phyloP scores from a whole-genome alignment of 2,329 filamentous ascomycete genomes.

The Scedosporium dehoogii region DNA sequence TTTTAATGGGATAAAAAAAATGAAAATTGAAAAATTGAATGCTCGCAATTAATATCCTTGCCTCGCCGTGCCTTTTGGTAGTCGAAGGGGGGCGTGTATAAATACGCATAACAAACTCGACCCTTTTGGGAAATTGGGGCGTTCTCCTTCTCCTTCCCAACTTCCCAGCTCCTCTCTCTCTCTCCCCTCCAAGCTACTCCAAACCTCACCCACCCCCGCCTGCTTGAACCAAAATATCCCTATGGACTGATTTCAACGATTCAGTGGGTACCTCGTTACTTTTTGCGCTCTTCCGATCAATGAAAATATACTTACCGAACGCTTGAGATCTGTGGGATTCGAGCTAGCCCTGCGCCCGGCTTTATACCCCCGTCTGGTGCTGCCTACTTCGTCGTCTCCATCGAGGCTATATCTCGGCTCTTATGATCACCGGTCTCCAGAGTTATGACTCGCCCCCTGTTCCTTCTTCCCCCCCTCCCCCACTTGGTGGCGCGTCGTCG shows the following conservation, averaged over 20 bases:
- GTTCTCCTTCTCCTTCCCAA: slow-evolving; percentile 23
- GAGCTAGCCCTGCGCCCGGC: neutral
- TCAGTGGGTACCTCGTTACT: neutral
- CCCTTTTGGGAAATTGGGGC: slow-evolving; percentile 35
- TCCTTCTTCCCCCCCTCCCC: neutral
- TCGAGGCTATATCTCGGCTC: slow-evolving; percentile 25
- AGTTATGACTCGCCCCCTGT: neutral
- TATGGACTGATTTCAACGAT: neutral
- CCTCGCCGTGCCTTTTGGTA: neutral
- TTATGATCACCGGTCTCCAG: slow-evolving; percentile 21
- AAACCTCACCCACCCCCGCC: neutral
- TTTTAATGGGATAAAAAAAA: neutral
- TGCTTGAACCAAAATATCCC: neutral
- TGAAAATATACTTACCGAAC: neutral
- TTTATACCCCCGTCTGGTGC: neutral
- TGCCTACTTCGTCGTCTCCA: neutral
- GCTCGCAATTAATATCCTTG: neutral
- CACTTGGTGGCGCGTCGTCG: neutral
- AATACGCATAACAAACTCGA: slow-evolving; percentile 31
- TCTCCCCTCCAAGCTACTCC: neutral
- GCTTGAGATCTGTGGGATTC: neutral
- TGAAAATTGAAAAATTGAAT: neutral
- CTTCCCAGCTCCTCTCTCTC: neutral
- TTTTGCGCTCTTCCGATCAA: neutral
- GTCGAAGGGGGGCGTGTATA: neutral